Conservation (phyloP, 2,329 filamentous ascomycete species). For the Sporothrix curviconia region DNA sequence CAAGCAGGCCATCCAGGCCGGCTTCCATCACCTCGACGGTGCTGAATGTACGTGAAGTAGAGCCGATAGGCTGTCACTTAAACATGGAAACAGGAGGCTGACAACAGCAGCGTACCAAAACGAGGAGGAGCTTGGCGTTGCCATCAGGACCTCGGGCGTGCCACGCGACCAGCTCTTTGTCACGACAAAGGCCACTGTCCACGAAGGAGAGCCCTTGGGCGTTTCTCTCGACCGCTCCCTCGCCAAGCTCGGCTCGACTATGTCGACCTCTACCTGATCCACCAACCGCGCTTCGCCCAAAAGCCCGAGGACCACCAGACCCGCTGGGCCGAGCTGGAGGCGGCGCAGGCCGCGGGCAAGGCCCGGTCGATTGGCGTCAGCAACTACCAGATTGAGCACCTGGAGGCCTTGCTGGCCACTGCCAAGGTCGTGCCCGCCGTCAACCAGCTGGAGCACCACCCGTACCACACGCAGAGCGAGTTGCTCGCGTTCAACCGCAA, state of each 20-base stretch:
- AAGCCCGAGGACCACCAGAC: slow-evolving; percentile 47
- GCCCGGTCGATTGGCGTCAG: slow-evolving; percentile 67
- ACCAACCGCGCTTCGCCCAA: slow-evolving; percentile 46
- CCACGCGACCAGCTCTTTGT: slow-evolving; percentile 63
- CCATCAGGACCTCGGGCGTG: slow-evolving; percentile 59
- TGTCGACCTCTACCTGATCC: slow-evolving; percentile 62
- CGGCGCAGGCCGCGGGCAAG: slow-evolving; percentile 58
- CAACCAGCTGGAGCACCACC: slow-evolving; percentile 77
- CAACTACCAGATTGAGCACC: slow-evolving; percentile 57
- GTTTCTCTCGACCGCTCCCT: slow-evolving; percentile 55
- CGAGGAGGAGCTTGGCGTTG: slow-evolving; percentile 62
- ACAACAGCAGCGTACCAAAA: slow-evolving; percentile 47
- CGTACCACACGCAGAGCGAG: slow-evolving; percentile 59
- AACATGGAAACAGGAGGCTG: background rate
- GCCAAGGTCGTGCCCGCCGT: slow-evolving; percentile 57
- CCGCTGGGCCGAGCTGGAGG: slow-evolving; percentile 54
- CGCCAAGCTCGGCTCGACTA: slow-evolving; percentile 61
- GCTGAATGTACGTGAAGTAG: slow-evolving; percentile 53
- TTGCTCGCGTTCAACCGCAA: slow-evolving; percentile 51
- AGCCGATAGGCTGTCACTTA: background rate
- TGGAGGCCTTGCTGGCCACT: slow-evolving; percentile 50
- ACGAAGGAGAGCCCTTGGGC: slow-evolving; percentile 29
- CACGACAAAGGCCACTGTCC: slow-evolving; percentile 49
- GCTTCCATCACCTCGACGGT: slow-evolving; percentile 66
- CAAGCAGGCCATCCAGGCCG: slow-evolving; percentile 58